Conservation (phyloP, 1,139 yeast species). For the Pichia sp. region DNA sequence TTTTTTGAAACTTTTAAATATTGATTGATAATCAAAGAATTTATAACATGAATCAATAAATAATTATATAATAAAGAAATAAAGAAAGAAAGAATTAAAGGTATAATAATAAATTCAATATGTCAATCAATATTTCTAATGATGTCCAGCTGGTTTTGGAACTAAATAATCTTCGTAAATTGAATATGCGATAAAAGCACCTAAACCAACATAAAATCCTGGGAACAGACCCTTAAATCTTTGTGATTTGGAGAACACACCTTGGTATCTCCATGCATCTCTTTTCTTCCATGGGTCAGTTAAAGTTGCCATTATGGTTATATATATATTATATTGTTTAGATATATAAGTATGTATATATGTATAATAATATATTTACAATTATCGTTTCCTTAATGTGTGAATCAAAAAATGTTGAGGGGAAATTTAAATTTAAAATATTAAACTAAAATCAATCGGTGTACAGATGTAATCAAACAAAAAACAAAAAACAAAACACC, state of each 20-base stretch:
- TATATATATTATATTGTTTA: too few relatives aligned
- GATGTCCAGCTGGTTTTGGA: slow-evolving; percentile 30
- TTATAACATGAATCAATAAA: background rate
- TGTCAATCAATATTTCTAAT: slow-evolving; percentile 18
- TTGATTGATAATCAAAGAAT: too few relatives aligned
- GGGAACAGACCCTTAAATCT: slow-evolving; percentile 75
- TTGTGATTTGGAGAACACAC: slow-evolving; percentile 67
- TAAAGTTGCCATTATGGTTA: slow-evolving; percentile 1
- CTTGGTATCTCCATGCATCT: slow-evolving; percentile 90
- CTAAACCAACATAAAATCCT: slow-evolving; percentile 75
- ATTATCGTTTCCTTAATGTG: too few relatives aligned
- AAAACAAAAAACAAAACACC: too few relatives aligned
- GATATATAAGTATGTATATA: background rate
- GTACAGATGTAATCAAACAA: too few relatives aligned
- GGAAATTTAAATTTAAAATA: too few relatives aligned
- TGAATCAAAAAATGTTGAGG: too few relatives aligned
- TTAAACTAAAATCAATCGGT: too few relatives aligned
- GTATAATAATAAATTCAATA: slow-evolving; percentile 1
- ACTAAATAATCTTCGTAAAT: slow-evolving; percentile 52
- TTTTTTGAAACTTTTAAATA: too few relatives aligned
- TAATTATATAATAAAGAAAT: slow-evolving; percentile 1
- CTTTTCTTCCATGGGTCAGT: slow-evolving; percentile 29
- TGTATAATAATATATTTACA: too few relatives aligned
- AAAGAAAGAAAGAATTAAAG: slow-evolving; percentile 5
- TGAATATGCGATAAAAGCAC: slow-evolving; percentile 63